A percentile compares a stretch with the other conserved stretches of the same genome.
phyloP scores from a whole-genome alignment of 768 basidiomycete genomes.

The Pisolithus microcarpus region DNA sequence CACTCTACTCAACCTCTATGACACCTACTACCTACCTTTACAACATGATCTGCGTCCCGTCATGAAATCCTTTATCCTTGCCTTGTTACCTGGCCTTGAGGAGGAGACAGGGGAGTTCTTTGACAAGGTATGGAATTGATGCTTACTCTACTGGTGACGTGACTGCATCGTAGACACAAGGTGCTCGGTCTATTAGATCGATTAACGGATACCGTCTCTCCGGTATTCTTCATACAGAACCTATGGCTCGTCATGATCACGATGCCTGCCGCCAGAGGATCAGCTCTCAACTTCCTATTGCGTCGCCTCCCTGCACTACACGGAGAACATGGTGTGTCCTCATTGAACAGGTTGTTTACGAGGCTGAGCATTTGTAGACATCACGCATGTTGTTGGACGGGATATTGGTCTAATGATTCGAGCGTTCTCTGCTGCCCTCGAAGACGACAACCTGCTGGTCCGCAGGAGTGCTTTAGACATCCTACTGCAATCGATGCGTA shows the following conservation, averaged over 20 bases:
- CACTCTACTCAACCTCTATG: conserved; percentile 83
- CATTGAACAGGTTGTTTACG: background rate
- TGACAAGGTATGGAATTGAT: conserved; percentile 53
- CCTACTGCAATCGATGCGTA: conserved; percentile 63
- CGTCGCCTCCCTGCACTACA: conserved; percentile 68
- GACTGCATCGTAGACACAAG: conserved; percentile 32
- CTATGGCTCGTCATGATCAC: conserved; percentile 93
- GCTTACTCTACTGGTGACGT: background rate
- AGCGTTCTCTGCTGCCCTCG: conserved; percentile 84
- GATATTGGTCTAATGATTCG: conserved; percentile 93
- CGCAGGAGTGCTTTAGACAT: conserved; percentile 82
- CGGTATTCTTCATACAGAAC: conserved; percentile 91
- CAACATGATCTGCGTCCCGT: conserved; percentile 75
- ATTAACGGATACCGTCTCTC: conserved; percentile 76
- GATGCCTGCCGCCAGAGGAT: conserved; percentile 75
- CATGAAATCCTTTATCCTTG: conserved; percentile 91
- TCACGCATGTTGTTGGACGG: conserved; percentile 65
- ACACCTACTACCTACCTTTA: conserved; percentile 85
- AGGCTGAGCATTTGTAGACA: conserved; percentile 34
- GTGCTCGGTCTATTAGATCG: conserved; percentile 75
- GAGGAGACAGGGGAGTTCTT: conserved; percentile 98
- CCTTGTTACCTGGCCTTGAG: conserved; percentile 89
- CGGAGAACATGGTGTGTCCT: conserved; percentile 56
- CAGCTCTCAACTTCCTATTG: conserved; percentile 81
- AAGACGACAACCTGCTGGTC: conserved; percentile 90